Conservation (phyloP, 345 rosid genomes). For the Tarenaya hassleriana region DNA sequence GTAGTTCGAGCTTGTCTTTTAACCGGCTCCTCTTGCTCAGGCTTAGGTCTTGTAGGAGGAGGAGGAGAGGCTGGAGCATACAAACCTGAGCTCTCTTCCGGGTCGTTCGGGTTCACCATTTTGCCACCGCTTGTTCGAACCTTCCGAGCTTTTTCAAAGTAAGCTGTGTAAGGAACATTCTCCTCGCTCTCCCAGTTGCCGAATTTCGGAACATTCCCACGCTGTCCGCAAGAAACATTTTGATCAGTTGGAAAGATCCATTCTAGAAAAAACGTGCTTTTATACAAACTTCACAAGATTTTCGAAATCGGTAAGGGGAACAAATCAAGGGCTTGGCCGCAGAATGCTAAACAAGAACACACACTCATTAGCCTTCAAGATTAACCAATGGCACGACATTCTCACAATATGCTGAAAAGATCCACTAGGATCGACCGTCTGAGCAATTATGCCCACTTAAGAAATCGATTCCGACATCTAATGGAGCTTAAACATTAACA, state of each 20-base stretch:
- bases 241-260: conserved; percentile 14
- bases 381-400: background rate
- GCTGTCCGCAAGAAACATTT: conserved; percentile 34
- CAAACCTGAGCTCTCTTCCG: conserved; percentile 47
- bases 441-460: no score
- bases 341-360: background rate
- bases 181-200: conserved; percentile 87
- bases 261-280: background rate
- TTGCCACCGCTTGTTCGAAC: conserved; percentile 47
- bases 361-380: background rate
- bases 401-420: background rate
- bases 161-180: conserved; percentile 80
- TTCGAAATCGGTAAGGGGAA: no score
- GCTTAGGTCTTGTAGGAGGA: conserved; percentile 32
- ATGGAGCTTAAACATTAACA: no score
- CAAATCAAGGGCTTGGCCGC: background rate
- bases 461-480: no score
- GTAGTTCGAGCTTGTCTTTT: conserved; percentile 39
- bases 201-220: conserved; percentile 69
- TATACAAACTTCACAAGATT: no score
- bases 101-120: conserved; percentile 67
- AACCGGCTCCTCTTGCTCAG: conserved; percentile 39
- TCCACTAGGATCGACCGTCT: background rate
- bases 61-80: conserved; percentile 38
- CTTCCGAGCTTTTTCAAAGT: conserved; percentile 76